These are phyloP conservation scores for Alternaria sp. DNA, from an alignment of 2,329 filamentous ascomycete genomes.

Conservation along the genomic window DNA sequence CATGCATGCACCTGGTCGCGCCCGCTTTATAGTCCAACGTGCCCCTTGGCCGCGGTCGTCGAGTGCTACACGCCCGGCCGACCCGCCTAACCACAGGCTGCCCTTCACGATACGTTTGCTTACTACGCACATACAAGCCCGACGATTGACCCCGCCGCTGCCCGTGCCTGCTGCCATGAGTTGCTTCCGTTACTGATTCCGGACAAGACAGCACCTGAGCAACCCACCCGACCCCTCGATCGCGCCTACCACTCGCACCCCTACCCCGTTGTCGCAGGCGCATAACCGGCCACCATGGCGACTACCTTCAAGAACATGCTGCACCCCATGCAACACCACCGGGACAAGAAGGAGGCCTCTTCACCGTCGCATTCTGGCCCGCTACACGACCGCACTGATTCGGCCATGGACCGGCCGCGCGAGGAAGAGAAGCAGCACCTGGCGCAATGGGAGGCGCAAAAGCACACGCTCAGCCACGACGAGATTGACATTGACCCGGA, in stretches of 20 bases:
- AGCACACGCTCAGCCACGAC: conserved; percentile 50
- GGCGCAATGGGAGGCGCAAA: conserved; percentile 55
- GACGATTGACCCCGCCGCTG: conserved; percentile 18
- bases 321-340: conserved; percentile 42
- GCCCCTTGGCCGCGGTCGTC: conserved; percentile 30
- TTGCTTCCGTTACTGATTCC: conserved; percentile 11
- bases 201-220: conserved; percentile 2
- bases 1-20: conserved; percentile 18
- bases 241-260: conserved; percentile 11
- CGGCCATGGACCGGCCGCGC: conserved; percentile 48
- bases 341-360: conserved; percentile 30
- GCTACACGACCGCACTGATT: conserved; percentile 42
- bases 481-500: conserved; percentile 52
- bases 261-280: conserved; percentile 2
- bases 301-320: conserved; percentile 47
- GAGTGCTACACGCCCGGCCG: conserved; percentile 26
- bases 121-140: neutral
- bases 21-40: conserved; percentile 4
- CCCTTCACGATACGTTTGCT: conserved; percentile 5
- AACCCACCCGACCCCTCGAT: conserved; percentile 6
- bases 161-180: conserved; percentile 20
- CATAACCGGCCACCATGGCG: conserved; percentile 40
- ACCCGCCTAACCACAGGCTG: conserved; percentile 25
- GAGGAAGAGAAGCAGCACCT: conserved; percentile 56
- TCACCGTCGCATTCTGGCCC: conserved; percentile 26